Percentiles rank a stretch among this genome's conserved stretches.
Evolutionary conservation across 441 rosid species (phyloP).

Genomic region (Gossypium gossypioides): DNA sequence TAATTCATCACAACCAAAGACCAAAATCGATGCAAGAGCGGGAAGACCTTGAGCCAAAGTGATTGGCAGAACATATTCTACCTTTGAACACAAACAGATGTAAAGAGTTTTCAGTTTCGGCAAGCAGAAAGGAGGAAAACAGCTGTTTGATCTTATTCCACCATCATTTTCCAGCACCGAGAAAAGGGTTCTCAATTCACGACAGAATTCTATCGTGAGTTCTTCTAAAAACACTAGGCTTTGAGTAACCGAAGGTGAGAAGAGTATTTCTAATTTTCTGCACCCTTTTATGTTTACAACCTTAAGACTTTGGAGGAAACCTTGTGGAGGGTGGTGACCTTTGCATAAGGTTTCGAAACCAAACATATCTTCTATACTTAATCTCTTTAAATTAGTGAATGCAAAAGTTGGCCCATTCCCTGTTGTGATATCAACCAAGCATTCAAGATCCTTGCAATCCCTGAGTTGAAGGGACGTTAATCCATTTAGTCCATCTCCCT

Average conservation of each 20-base stretch:
- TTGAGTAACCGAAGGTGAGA: too few relatives aligned
- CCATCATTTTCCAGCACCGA: neutral
- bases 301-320: neutral
- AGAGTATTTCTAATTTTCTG: too few relatives aligned
- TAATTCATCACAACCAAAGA: neutral
- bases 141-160: neutral
- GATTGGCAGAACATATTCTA: neutral
- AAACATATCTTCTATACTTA: neutral
- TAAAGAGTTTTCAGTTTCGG: neutral
- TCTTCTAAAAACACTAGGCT: too few relatives aligned
- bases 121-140: neutral
- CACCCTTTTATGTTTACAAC: too few relatives aligned
- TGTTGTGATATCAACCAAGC: neutral
- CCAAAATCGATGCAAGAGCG: neutral
- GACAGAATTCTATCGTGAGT: too few relatives aligned
- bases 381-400: neutral
- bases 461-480: neutral
- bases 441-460: neutral
- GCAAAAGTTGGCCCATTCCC: neutral
- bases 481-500: neutral
- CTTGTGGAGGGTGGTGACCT: neutral
- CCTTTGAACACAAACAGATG: neutral
- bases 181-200: too few relatives aligned
- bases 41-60: neutral
- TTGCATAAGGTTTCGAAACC: neutral